These are phyloP conservation scores for Furcasterigmium furcatum DNA, from an alignment of 2,329 filamentous ascomycete genomes.

Conservation along the genomic window DNA sequence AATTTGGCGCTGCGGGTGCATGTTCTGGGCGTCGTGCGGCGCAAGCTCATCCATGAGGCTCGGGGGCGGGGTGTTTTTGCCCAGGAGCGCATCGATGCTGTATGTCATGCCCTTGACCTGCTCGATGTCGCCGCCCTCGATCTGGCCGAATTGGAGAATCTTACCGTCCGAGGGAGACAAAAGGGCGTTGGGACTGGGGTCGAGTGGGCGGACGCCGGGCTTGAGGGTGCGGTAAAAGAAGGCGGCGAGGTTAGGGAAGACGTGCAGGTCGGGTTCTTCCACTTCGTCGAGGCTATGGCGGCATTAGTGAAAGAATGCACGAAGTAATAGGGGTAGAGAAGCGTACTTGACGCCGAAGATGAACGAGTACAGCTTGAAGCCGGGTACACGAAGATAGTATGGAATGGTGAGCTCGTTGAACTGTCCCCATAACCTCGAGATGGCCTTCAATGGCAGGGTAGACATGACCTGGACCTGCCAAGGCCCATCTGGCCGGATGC, in stretches of 20 bases:
- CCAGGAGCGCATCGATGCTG: slow-evolving; percentile 87
- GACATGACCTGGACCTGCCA: slow-evolving; percentile 96
- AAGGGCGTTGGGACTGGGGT: slow-evolving; percentile 75
- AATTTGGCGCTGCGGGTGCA: slow-evolving; percentile 19
- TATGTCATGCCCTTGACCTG: slow-evolving; percentile 99
- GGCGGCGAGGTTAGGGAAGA: slow-evolving; percentile 87
- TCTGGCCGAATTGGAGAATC: slow-evolving; percentile 86
- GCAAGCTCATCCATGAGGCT: slow-evolving; percentile 44
- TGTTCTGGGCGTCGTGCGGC: slow-evolving; percentile 17
- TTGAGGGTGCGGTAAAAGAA: slow-evolving; percentile 98
- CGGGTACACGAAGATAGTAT: slow-evolving; percentile 81
- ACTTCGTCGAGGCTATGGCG: slow-evolving; percentile 73
- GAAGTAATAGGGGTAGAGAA: not conserved
- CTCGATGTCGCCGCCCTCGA: slow-evolving; percentile 91
- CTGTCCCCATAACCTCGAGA: slow-evolving; percentile 83
- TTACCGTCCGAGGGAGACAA: slow-evolving; percentile 88
- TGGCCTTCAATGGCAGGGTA: slow-evolving; percentile 83
- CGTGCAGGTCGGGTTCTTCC: slow-evolving; percentile 80
- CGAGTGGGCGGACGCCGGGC: slow-evolving; percentile 79
- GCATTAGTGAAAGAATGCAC: slow-evolving; percentile 18
- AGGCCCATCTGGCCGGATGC: slow-evolving; percentile 78
- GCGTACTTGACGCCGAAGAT: slow-evolving; percentile 80
- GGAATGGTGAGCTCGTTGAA: slow-evolving; percentile 91
- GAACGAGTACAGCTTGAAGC: slow-evolving; percentile 88
- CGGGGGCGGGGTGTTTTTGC: slow-evolving; percentile 56